Evolutionary conservation across 192 early-diverging fungal genomes (phyloP).

Genomic region (Haplosporangium gracile): DNA sequence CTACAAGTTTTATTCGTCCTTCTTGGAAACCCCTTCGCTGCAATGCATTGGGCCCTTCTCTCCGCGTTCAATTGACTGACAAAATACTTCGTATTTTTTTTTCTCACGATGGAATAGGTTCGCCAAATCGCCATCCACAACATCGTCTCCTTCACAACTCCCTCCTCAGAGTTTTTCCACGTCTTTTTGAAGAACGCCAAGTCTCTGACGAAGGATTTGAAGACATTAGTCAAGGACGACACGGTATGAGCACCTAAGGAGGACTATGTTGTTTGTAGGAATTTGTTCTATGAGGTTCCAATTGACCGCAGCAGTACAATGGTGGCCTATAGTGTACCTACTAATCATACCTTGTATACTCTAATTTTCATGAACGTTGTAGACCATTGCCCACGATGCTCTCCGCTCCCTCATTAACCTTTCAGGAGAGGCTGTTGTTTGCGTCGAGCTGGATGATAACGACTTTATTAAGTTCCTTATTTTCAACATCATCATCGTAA

Average conservation of each 20-base stretch:
- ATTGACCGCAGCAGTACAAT: constrained; percentile 4
- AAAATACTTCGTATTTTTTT: not conserved
- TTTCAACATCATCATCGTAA: constrained; percentile 74
- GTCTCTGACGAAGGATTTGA: constrained; percentile 74
- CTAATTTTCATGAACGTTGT: not conserved
- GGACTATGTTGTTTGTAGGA: not conserved
- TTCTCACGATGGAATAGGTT: constrained; percentile 59
- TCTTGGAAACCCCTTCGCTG: not conserved
- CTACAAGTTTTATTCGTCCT: not conserved
- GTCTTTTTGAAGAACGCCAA: constrained; percentile 72
- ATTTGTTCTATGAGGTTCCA: not conserved
- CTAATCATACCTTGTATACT: not conserved
- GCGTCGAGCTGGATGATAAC: constrained; percentile 75
- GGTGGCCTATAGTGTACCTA: not conserved
- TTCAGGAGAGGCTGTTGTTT: constrained; percentile 73
- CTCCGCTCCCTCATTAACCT: constrained; percentile 88
- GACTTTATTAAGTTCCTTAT: constrained; percentile 79
- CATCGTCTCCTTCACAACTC: constrained; percentile 76
- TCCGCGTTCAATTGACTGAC: not conserved
- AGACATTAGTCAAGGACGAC: constrained; percentile 76
- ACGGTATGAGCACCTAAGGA: constrained; percentile 58
- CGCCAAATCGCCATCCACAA: constrained; percentile 85
- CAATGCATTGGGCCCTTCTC: not conserved
- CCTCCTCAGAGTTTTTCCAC: constrained; percentile 68
- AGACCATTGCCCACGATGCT: constrained; percentile 89